Evolutionary conservation across 169 alveolate genomes (phyloP).

Genomic region (Condylostoma magnum): DNA sequence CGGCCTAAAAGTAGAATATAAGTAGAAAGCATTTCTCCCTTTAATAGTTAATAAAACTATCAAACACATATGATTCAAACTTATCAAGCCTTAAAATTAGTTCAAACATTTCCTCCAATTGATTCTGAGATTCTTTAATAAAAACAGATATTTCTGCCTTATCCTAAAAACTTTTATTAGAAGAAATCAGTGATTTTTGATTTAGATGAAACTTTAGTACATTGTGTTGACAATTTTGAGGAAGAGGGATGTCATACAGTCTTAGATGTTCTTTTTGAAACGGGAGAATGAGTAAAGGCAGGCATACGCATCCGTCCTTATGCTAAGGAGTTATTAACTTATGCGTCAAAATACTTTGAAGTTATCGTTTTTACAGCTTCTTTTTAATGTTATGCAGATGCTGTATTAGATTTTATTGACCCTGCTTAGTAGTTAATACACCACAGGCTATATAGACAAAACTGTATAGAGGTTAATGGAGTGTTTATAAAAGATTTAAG

Average conservation of each 20-base stretch:
- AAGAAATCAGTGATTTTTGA: slow-evolving; percentile 63
- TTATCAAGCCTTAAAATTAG: not conserved
- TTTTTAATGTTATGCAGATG: slow-evolving; percentile 73
- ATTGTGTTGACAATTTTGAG: slow-evolving; percentile 40
- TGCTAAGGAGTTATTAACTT: slow-evolving; percentile 56
- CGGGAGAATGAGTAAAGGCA: slow-evolving; percentile 56
- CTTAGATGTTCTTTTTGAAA: slow-evolving; percentile 41
- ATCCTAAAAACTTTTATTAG: not conserved
- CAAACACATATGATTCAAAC: slow-evolving; percentile 7
- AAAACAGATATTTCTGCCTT: not conserved
- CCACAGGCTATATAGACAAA: slow-evolving; percentile 69
- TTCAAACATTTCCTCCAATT: not conserved
- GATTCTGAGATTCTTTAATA: not conserved
- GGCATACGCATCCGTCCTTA: slow-evolving; percentile 74
- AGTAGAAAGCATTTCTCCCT: too few relatives aligned
- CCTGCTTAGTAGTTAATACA: slow-evolving; percentile 57
- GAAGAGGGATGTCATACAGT: slow-evolving; percentile 28
- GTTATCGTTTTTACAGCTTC: slow-evolving; percentile 79
- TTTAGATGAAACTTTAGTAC: slow-evolving; percentile 77
- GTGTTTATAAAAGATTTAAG: slow-evolving; percentile 78
- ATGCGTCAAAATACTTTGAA: slow-evolving; percentile 64
- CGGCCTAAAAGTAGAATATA: too few relatives aligned
- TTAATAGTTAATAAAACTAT: too few relatives aligned
- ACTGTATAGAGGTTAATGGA: slow-evolving; percentile 58
- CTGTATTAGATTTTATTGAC: slow-evolving; percentile 69